Evolutionary conservation across 306 rosid genomes (phyloP).

Genomic region (Mimosa bimucronata): DNA sequence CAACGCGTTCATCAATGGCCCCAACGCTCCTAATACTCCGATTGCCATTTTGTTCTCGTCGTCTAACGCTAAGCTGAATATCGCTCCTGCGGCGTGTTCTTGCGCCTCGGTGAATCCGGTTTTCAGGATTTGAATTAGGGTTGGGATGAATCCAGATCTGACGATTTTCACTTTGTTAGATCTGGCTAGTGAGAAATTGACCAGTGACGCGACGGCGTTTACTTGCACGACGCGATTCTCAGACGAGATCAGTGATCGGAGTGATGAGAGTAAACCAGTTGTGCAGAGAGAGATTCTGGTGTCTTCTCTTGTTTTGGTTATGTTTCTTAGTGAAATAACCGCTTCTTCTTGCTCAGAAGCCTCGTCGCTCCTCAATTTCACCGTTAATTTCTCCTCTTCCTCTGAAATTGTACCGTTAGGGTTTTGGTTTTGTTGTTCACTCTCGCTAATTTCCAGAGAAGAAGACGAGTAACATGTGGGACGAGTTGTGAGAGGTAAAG

Average conservation of each 20-base stretch:
- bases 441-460: conserved; percentile 44
- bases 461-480: conserved; percentile 75
- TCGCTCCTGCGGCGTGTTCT: conserved; percentile 94
- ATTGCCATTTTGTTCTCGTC: conserved; percentile 96
- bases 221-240: conserved; percentile 62
- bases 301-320: conserved; percentile 62
- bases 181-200: conserved; percentile 81
- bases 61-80: conserved; percentile 78
- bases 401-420: conserved; percentile 45
- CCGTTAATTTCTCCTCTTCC: conserved; percentile 49
- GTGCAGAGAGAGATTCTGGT: conserved; percentile 70
- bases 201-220: conserved; percentile 79
- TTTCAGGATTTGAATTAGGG: conserved; percentile 63
- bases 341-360: conserved; percentile 79
- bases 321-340: conserved; percentile 53
- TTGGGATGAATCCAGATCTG: conserved; percentile 77
- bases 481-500: conserved; percentile 70
- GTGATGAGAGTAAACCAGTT: conserved; percentile 49
- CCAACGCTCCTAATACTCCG: conserved; percentile 81
- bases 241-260: conserved; percentile 53
- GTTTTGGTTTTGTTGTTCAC: conserved; percentile 47
- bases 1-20: conserved; percentile 77
- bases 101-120: conserved; percentile 68
- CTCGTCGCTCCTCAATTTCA: conserved; percentile 54
- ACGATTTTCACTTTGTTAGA: conserved; percentile 80